These are phyloP conservation scores for Backusella liffmaniae DNA, from an alignment of 192 early-diverging fungal species.

Conservation along the genomic window DNA sequence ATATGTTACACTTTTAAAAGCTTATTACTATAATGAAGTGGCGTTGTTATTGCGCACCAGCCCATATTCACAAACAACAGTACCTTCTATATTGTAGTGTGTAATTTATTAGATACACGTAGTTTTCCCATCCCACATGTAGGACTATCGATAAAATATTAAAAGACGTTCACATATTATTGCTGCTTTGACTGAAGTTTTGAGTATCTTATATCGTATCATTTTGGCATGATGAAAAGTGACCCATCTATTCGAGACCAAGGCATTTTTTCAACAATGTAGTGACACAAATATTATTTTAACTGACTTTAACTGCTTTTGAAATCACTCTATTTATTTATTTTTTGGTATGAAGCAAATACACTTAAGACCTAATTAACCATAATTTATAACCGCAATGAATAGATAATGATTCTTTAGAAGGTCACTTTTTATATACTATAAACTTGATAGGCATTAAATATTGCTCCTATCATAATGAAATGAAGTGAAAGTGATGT, in stretches of 20 bases:
- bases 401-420: background rate
- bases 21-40: too few relatives aligned
- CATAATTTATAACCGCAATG: background rate
- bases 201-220: background rate
- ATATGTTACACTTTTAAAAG: too few relatives aligned
- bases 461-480: background rate
- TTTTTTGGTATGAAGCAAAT: background rate
- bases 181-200: too few relatives aligned
- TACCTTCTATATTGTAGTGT: too few relatives aligned
- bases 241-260: background rate
- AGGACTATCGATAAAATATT: too few relatives aligned
- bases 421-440: background rate
- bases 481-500: background rate
- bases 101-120: too few relatives aligned
- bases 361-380: background rate
- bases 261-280: too few relatives aligned
- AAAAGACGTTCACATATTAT: too few relatives aligned
- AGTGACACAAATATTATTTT: background rate
- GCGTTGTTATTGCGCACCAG: too few relatives aligned
- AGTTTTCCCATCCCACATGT: too few relatives aligned
- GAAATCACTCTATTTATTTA: background rate
- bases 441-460: background rate
- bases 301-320: background rate
- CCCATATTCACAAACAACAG: too few relatives aligned
- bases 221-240: background rate